Conservation (phyloP, 164 flowering plant species). For the Vitis amurensis region DNA sequence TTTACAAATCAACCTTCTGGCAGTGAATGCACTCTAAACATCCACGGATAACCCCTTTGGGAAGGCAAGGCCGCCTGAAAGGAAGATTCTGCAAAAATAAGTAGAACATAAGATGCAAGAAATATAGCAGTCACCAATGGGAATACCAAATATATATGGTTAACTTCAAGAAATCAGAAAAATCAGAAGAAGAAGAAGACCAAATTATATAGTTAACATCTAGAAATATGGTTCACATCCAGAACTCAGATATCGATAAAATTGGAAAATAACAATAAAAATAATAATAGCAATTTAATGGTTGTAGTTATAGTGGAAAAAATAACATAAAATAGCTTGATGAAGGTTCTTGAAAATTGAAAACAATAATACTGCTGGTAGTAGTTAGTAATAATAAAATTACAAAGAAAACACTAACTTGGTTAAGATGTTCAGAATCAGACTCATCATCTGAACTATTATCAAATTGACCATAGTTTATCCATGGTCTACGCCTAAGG, state of each 20-base stretch:
- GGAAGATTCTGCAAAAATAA: conserved; percentile 37
- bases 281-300: too few relatives aligned
- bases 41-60: conserved; percentile 89
- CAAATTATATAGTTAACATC: neutral
- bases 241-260: too few relatives aligned
- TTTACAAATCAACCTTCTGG: conserved; percentile 67
- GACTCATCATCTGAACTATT: conserved; percentile 67
- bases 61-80: conserved; percentile 38
- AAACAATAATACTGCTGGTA: neutral
- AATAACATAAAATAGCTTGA: neutral
- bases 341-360: neutral
- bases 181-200: neutral
- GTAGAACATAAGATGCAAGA: neutral
- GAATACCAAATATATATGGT: neutral
- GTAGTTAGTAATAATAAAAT: neutral
- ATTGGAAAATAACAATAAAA: too few relatives aligned
- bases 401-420: conserved; percentile 31
- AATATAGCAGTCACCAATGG: neutral
- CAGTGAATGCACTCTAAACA: conserved; percentile 75
- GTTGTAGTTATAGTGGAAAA: too few relatives aligned
- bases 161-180: neutral
- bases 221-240: neutral
- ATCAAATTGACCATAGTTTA: conserved; percentile 47
- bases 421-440: conserved; percentile 46
- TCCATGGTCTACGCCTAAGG: conserved; percentile 42